These are phyloP conservation scores for Aspergillus brasiliensis DNA, from an alignment of 2,329 filamentous ascomycete genomes.

Conservation along the genomic window DNA sequence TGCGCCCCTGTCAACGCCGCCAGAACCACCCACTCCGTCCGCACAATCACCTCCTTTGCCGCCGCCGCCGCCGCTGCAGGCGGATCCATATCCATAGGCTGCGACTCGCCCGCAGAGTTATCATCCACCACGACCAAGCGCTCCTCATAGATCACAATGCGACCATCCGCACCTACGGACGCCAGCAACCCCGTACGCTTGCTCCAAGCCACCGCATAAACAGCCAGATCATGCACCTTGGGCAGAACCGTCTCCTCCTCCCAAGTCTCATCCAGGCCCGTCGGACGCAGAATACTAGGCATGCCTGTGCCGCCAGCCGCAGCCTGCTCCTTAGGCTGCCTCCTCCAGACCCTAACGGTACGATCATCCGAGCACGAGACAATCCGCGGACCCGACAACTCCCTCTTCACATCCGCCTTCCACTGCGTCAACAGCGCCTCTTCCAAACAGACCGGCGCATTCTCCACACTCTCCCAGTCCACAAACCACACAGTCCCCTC, in stretches of 20 bases:
- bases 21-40: conserved; percentile 70
- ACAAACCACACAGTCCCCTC: conserved; percentile 86
- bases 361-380: conserved; percentile 84
- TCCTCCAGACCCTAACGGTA: conserved; percentile 76
- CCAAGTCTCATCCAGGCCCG: conserved; percentile 78
- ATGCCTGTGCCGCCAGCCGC: conserved; percentile 52
- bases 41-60: conserved; percentile 31
- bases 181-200: conserved; percentile 73
- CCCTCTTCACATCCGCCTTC: conserved; percentile 28
- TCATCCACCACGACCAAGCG: conserved; percentile 32
- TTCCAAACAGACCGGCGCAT: not conserved
- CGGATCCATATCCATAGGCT: conserved; percentile 30
- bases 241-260: conserved; percentile 75
- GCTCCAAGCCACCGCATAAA: conserved; percentile 88
- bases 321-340: conserved; percentile 52
- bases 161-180: conserved; percentile 86
- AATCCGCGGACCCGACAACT: conserved; percentile 58
- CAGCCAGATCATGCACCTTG: conserved; percentile 71
- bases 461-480: conserved; percentile 60
- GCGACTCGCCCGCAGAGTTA: conserved; percentile 13
- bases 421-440: conserved; percentile 21
- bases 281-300: conserved; percentile 84
- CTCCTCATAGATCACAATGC: conserved; percentile 78
- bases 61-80: conserved; percentile 20
- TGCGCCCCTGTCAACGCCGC: conserved; percentile 73